Conservation (phyloP, 129 eudicot species). For the Flaveria trinervia region DNA sequence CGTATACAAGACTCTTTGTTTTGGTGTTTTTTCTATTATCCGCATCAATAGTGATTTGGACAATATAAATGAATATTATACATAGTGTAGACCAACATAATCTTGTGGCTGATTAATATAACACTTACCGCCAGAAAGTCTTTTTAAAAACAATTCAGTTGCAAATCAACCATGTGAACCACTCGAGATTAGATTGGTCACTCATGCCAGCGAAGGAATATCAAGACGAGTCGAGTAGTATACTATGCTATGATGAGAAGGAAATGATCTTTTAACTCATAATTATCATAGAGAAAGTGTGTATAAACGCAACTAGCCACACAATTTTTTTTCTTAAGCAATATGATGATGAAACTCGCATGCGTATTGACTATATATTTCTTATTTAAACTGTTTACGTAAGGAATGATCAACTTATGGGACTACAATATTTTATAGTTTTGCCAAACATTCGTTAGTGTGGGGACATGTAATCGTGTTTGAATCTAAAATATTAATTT, state of each 20-base stretch:
- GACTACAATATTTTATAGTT: background rate
- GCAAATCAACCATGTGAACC: too few relatives aligned
- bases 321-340: background rate
- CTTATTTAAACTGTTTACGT: background rate
- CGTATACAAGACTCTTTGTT: too few relatives aligned
- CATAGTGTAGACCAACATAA: too few relatives aligned
- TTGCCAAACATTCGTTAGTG: background rate
- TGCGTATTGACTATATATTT: background rate
- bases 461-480: background rate
- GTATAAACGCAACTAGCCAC: background rate
- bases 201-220: background rate
- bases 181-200: too few relatives aligned
- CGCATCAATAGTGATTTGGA: too few relatives aligned
- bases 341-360: background rate
- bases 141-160: too few relatives aligned
- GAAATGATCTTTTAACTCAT: background rate
- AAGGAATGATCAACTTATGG: background rate
- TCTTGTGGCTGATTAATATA: too few relatives aligned
- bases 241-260: background rate
- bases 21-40: too few relatives aligned
- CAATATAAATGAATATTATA: too few relatives aligned
- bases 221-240: background rate
- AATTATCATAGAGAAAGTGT: background rate
- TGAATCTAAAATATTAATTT: too few relatives aligned
- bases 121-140: too few relatives aligned